phyloP scores from a whole-genome alignment of 208 protist genomes.

The Crithidia expoeki region DNA sequence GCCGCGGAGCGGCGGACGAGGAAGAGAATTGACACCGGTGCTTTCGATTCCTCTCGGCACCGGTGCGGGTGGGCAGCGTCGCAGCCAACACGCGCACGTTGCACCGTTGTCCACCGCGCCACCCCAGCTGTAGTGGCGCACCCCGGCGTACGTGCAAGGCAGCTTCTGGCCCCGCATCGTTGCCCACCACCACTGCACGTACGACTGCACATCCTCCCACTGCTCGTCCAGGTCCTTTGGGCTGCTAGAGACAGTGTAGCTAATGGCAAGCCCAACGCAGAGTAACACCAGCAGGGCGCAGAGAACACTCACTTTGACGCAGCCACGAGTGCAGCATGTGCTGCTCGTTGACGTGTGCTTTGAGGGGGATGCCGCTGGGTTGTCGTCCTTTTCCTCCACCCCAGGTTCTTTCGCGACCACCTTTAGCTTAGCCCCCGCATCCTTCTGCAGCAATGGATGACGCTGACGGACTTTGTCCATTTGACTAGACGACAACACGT shows the following conservation, averaged over 20 bases:
- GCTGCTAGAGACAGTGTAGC: constrained; percentile 14
- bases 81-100: constrained; percentile 29
- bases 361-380: neutral
- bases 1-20: neutral
- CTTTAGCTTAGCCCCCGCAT: neutral
- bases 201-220: constrained; percentile 36
- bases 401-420: neutral
- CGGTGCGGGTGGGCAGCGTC: constrained; percentile 28
- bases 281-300: constrained; percentile 16
- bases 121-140: constrained; percentile 39
- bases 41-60: neutral
- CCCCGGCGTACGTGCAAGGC: constrained; percentile 38
- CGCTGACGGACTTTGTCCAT: constrained; percentile 19
- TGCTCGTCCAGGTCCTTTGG: constrained; percentile 35
- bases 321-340: constrained; percentile 3
- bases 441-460: neutral
- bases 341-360: neutral
- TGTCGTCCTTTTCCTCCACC: neutral
- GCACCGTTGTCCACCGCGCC: constrained; percentile 17
- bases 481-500: no score
- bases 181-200: constrained; percentile 24
- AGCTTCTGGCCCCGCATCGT: constrained; percentile 6
- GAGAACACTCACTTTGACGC: neutral
- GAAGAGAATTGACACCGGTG: neutral
- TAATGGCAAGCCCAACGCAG: constrained; percentile 11